A percentile compares a stretch with the other conserved stretches of the same genome.
phyloP scores from a whole-genome alignment of 2,329 filamentous ascomycete genomes.

The Verticillium isaacii region DNA sequence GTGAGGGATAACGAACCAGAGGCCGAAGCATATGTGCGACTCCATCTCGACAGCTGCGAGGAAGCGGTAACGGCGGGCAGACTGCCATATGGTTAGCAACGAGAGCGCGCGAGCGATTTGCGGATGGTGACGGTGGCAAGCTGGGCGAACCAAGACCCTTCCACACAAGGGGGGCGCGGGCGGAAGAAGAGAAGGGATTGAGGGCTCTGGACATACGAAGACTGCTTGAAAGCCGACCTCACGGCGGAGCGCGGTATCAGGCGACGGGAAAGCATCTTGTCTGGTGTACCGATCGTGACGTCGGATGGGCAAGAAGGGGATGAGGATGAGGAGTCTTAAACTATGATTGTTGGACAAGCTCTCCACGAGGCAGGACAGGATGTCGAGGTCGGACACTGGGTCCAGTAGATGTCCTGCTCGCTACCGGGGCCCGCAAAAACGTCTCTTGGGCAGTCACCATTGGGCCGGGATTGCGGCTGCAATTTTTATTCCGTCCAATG shows the following conservation, averaged over 20 bases:
- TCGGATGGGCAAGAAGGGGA: constrained; percentile 7
- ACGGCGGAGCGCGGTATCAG: constrained; percentile 55
- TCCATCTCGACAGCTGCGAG: constrained; percentile 44
- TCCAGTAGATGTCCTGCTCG: background rate
- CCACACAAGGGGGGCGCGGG: background rate
- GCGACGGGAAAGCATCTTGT: constrained; percentile 53
- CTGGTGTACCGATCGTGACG: constrained; percentile 1
- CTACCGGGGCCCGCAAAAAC: background rate
- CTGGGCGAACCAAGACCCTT: background rate
- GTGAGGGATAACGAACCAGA: constrained; percentile 38
- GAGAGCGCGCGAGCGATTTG: constrained; percentile 14
- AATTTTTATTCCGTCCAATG: background rate
- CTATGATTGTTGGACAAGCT: constrained; percentile 4
- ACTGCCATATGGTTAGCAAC: constrained; percentile 24
- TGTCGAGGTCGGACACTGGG: background rate
- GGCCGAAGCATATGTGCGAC: constrained; percentile 54
- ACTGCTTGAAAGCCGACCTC: constrained; percentile 49
- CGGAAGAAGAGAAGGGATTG: background rate
- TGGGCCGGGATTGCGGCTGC: background rate
- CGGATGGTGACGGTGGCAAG: background rate
- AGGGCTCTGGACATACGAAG: constrained; percentile 39
- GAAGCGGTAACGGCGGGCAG: constrained; percentile 44
- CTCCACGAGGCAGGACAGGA: background rate
- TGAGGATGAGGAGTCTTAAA: background rate
- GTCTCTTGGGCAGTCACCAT: background rate